These are phyloP conservation scores for Typha latifolia DNA, from an alignment of 176 grass and related monocot genomes.

Conservation along the genomic window DNA sequence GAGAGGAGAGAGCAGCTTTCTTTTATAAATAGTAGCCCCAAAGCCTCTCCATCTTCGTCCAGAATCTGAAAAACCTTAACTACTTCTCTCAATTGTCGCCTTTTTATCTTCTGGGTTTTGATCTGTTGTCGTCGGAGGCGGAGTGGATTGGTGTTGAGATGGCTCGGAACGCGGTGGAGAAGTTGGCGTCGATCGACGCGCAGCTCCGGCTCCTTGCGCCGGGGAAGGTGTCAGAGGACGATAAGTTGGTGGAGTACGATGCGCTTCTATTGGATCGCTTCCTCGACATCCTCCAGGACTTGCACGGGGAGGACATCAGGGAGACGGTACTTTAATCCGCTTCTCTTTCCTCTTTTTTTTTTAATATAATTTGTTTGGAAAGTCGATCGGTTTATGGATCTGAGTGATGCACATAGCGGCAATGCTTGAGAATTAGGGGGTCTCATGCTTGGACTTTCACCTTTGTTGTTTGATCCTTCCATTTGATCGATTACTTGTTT, in stretches of 20 bases:
- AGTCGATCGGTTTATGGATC: neutral
- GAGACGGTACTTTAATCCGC: slow-evolving; percentile 28
- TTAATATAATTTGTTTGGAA: no score
- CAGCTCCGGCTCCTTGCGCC: slow-evolving; percentile 41
- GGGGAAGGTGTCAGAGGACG: slow-evolving; percentile 44
- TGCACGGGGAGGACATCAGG: slow-evolving; percentile 31
- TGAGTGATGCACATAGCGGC: neutral
- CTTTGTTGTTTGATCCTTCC: no score
- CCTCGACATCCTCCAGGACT: slow-evolving; percentile 36
- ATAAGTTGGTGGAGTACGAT: slow-evolving; percentile 44
- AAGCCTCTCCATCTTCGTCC: no score
- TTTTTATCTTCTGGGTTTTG: no score
- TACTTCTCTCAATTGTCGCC: no score
- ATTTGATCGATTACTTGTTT: no score
- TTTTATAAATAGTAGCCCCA: no score
- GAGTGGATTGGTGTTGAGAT: slow-evolving; percentile 3
- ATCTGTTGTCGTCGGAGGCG: no score
- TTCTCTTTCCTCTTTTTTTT: slow-evolving; percentile 2
- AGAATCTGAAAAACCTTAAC: no score
- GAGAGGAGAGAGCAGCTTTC: no score
- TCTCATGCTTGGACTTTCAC: no score
- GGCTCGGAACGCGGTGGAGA: slow-evolving; percentile 5
- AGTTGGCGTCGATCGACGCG: slow-evolving; percentile 32
- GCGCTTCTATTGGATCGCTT: slow-evolving; percentile 40
- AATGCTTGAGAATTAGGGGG: neutral